Evolutionary conservation across 768 basidiomycete species (phyloP).

Genomic region (Suillus weaverae): DNA sequence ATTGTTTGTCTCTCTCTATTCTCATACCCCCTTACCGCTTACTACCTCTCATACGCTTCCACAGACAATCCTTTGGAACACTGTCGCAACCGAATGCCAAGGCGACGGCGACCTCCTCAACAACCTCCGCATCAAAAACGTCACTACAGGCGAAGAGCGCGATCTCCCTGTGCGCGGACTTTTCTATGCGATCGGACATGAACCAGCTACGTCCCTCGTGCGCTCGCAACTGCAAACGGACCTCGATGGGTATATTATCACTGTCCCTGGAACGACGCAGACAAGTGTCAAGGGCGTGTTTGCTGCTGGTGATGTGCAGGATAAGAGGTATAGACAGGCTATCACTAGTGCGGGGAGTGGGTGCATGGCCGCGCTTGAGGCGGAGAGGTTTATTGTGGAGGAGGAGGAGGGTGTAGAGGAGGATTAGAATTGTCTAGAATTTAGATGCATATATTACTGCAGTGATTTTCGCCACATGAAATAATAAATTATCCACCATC

Average conservation of each 20-base stretch:
- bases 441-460: not conserved
- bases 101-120: constrained; percentile 94
- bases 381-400: constrained; percentile 88
- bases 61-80: constrained; percentile 89
- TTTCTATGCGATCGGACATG: constrained; percentile 96
- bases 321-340: constrained; percentile 94
- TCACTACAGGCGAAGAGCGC: constrained; percentile 74
- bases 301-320: constrained; percentile 98
- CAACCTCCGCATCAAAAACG: constrained; percentile 81
- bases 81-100: constrained; percentile 87
- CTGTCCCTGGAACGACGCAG: constrained; percentile 93
- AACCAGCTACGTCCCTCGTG: constrained; percentile 88
- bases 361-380: constrained; percentile 97
- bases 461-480: not conserved
- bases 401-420: constrained; percentile 62
- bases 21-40: not conserved
- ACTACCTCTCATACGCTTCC: not conserved
- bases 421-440: constrained; percentile 13
- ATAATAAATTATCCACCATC: not conserved
- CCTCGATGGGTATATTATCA: constrained; percentile 93
- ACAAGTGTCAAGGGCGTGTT: constrained; percentile 95
- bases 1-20: constrained; percentile 55
- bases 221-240: constrained; percentile 88
- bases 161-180: constrained; percentile 89
- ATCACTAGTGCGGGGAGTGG: constrained; percentile 93